A percentile compares a stretch with the other conserved stretches of the same genome.
phyloP scores from a whole-genome alignment of 768 basidiomycete species.

The Punctularia strigosozonata region DNA sequence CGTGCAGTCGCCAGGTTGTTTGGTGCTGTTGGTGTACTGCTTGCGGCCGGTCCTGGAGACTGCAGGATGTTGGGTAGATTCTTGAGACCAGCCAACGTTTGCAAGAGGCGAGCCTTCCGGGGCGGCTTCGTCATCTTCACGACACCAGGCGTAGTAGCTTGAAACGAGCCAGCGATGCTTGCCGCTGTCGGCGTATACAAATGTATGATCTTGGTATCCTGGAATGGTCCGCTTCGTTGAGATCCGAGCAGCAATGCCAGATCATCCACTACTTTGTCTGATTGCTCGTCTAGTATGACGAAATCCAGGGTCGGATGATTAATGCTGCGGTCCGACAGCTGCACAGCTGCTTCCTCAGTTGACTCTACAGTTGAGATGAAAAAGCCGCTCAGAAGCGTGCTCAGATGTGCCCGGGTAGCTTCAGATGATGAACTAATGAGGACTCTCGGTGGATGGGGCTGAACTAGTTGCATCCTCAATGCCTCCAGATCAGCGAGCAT shows the following conservation, averaged over 20 bases:
- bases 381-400: conserved; percentile 46
- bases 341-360: conserved; percentile 32
- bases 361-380: conserved; percentile 30
- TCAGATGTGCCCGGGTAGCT: conserved; percentile 43
- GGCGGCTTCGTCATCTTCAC: conserved; percentile 66
- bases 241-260: conserved; percentile 38
- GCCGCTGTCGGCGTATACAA: conserved; percentile 63
- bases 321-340: conserved; percentile 22
- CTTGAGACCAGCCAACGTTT: conserved; percentile 48
- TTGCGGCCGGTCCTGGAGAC: conserved; percentile 22
- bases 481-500: conserved; percentile 32
- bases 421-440: conserved; percentile 49
- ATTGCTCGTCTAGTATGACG: conserved; percentile 56
- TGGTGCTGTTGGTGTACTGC: no score
- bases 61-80: conserved; percentile 37
- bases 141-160: conserved; percentile 39
- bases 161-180: conserved; percentile 36
- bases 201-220: conserved; percentile 55
- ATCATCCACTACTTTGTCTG: conserved; percentile 44
- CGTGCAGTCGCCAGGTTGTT: conserved; percentile 29
- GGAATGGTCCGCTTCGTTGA: conserved; percentile 23
- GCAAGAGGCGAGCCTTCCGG: conserved; percentile 44
- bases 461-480: conserved; percentile 34
- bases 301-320: conserved; percentile 39
- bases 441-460: conserved; percentile 33